Evolutionary conservation across 306 rosid genomes (phyloP), one percentile per base, ranked within the genome.

Genomic region (Cicer chorassanicum): DNA sequence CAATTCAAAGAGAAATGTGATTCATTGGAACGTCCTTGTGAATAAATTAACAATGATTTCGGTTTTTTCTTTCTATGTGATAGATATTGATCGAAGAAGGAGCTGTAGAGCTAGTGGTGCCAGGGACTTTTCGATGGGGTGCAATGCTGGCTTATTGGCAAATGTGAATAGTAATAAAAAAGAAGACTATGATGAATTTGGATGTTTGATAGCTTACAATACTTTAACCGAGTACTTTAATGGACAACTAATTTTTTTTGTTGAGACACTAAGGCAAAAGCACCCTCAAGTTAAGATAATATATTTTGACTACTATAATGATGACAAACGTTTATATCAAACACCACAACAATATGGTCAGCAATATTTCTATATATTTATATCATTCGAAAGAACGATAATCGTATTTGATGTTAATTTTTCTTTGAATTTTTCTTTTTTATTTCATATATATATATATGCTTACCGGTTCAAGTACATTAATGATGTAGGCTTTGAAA

Each of bases 181-280:
- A 13, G 49, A 50, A 2, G 62, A 70, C 18, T 82, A 86, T n/a
- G 88, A 88, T 54, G 15, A 75, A 76, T 65, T 73, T 70, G 85
- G 89, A 29, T 88, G 92, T 41, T 77, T 87, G 65, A 85, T 75
- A 79, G 68, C 77, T 4, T 76, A 65, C 77, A 87, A 87, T 63
- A 38, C 16, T 7, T 81, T 83, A n/a, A 57, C 73, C 0, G 53
- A 76, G 78, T 71, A 67, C 9, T 83, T 80, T 12, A 85, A 85
- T 43, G 49, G 19, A 14, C 70, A 72, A 38, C 89, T 87, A 5
- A 68, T 85, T 48, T 24, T 6, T 10, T 59, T 79, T 13, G 39
- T 87, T 0, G 67, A 56, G 46, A 46, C 1, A 29, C 42, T 81
- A 1, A 49, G 82, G 21, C 34, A 21, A 2, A 76, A 79, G 38